Conservation (phyloP, 495 filamentous ascomycete species). For the Pyrenopolyporus hunteri region DNA sequence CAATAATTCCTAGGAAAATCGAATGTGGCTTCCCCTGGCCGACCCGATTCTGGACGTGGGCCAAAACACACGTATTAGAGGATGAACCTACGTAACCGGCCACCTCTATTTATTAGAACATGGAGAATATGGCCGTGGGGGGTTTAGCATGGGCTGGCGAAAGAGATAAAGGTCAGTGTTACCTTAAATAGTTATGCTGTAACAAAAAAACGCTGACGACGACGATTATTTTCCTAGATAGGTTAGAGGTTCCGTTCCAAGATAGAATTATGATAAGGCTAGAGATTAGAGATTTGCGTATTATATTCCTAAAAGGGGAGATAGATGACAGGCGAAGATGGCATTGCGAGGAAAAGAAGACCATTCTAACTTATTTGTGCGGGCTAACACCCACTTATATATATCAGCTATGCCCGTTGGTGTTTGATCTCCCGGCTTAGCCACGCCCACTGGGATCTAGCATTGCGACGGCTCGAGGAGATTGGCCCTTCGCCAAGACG, state of each 20-base stretch:
- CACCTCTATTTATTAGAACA: not conserved
- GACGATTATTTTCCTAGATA: not conserved
- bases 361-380: not conserved
- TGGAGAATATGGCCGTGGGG: not conserved
- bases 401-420: not conserved
- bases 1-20: not conserved
- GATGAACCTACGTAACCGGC: not conserved
- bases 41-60: not conserved
- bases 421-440: not conserved
- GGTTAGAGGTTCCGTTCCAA: not conserved
- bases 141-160: not conserved
- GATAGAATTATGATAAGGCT: not conserved
- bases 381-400: not conserved
- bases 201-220: not conserved
- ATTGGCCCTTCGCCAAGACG: not conserved
- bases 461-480: conserved; percentile 3
- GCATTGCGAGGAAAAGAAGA: not conserved
- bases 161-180: not conserved
- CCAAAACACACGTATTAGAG: not conserved
- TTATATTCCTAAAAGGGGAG: not conserved
- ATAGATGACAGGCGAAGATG: not conserved
- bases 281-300: not conserved
- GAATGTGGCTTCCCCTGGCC: not conserved
- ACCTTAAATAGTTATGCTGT: not conserved
- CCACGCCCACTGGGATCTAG: conserved; percentile 3